A percentile compares a stretch with the other conserved stretches of the same genome.
Evolutionary conservation across 2,329 filamentous ascomycete genomes (phyloP).

Genomic region (Geosmithia flava): DNA sequence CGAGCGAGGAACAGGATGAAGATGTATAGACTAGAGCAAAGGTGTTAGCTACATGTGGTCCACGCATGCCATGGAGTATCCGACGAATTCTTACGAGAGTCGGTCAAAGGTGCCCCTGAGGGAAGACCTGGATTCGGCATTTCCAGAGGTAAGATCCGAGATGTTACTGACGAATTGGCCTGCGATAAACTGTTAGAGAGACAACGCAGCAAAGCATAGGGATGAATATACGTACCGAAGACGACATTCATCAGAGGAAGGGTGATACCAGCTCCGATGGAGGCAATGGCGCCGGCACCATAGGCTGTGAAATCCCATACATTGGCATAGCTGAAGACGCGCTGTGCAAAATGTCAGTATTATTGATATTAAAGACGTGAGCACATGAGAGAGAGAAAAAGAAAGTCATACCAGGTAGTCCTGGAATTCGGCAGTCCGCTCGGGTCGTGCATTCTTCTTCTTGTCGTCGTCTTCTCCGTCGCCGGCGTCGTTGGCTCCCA

Average conservation of each 20-base stretch:
- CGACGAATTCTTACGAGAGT: conserved; percentile 23
- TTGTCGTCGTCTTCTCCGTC: conserved; percentile 1
- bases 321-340: conserved; percentile 42
- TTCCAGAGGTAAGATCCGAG: conserved; percentile 23
- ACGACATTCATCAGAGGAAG: conserved; percentile 48
- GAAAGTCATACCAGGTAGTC: conserved; percentile 22
- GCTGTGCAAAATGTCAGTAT: conserved; percentile 12
- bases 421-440: conserved; percentile 25
- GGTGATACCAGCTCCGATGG: conserved; percentile 39
- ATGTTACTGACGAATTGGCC: conserved; percentile 35
- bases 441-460: conserved; percentile 18
- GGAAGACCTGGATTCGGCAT: conserved; percentile 5
- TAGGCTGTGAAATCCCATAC: conserved; percentile 37
- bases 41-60: background rate
- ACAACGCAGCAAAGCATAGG: background rate
- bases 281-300: conserved; percentile 30
- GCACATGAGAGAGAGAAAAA: background rate
- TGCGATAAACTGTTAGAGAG: conserved; percentile 7
- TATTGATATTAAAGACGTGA: background rate
- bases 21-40: conserved; percentile 44
- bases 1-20: conserved; percentile 59
- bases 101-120: conserved; percentile 24
- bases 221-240: conserved; percentile 28
- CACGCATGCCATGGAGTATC: background rate
- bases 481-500: background rate